A percentile compares a stretch with the other conserved stretches of the same genome.
Conservation (phyloP, 2,329 filamentous ascomycete species). For the Hypoxylon sp. region DNA sequence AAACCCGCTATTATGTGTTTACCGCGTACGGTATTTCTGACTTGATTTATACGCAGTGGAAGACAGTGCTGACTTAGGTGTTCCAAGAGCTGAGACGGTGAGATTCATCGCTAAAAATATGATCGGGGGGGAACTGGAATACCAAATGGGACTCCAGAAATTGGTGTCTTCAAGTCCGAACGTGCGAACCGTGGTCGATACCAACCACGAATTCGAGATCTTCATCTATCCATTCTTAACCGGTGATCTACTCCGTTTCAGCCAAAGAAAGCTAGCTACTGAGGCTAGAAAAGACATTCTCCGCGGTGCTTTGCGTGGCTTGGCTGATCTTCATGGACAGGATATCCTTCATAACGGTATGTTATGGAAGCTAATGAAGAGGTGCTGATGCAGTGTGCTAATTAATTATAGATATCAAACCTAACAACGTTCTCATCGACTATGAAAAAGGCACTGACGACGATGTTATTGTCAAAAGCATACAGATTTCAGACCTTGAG, state of each 20-base stretch:
- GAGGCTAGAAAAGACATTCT: background rate
- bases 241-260: background rate
- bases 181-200: background rate
- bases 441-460: background rate
- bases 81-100: background rate
- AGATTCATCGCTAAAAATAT: background rate
- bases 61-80: background rate
- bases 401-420: background rate
- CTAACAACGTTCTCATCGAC: background rate
- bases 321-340: background rate
- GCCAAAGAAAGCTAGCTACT: background rate
- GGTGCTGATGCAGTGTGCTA: background rate
- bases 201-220: background rate
- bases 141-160: background rate
- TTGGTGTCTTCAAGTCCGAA: background rate
- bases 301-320: background rate
- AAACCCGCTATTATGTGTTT: constrained; percentile 37
- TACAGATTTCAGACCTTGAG: background rate
- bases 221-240: background rate
- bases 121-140: background rate
- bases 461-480: background rate
- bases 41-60: background rate
- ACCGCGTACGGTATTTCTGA: constrained; percentile 31
- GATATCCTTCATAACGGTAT: background rate
- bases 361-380: background rate